Evolutionary conservation across 192 early-diverging fungal genomes (phyloP).

Genomic region (Backusella australiensis): DNA sequence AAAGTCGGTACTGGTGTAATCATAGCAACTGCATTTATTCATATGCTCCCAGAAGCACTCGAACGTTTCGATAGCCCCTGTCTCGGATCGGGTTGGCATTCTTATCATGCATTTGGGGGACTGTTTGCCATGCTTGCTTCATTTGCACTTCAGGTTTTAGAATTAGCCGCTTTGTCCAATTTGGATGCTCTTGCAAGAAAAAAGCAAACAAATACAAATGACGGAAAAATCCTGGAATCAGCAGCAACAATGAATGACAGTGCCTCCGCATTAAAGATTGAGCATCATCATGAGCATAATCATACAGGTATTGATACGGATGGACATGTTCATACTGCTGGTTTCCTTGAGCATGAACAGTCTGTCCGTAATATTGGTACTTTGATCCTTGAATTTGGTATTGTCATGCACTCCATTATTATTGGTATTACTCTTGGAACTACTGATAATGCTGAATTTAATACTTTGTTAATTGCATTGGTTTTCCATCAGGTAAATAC

Average conservation of each 20-base stretch:
- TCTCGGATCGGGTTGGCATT: conserved; percentile 24
- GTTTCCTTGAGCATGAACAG: conserved; percentile 34
- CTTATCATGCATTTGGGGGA: conserved; percentile 30
- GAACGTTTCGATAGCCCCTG: conserved; percentile 36
- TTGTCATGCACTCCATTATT: conserved; percentile 77
- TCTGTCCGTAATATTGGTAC: conserved; percentile 50
- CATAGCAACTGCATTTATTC: conserved; percentile 71
- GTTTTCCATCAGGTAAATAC: conserved; percentile 65
- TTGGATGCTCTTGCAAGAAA: not conserved
- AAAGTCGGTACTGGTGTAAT: conserved; percentile 61
- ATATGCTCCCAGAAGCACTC: conserved; percentile 62
- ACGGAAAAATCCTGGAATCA: not conserved
- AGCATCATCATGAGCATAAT: not conserved
- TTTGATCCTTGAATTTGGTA: conserved; percentile 73
- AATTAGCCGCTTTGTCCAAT: conserved; percentile 31
- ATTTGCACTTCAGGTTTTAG: conserved; percentile 31
- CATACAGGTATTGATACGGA: not conserved
- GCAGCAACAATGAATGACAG: not conserved
- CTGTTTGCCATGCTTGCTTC: conserved; percentile 36
- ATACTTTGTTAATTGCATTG: conserved; percentile 62
- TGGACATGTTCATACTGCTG: conserved; percentile 35
- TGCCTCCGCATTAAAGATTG: not conserved
- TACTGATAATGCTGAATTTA: conserved; percentile 54
- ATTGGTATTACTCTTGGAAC: conserved; percentile 71
- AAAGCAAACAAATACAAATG: not conserved